Percentiles rank a stretch among this genome's conserved stretches.
phyloP scores from a whole-genome alignment of 768 basidiomycete species.

The Mycena polygramma region DNA sequence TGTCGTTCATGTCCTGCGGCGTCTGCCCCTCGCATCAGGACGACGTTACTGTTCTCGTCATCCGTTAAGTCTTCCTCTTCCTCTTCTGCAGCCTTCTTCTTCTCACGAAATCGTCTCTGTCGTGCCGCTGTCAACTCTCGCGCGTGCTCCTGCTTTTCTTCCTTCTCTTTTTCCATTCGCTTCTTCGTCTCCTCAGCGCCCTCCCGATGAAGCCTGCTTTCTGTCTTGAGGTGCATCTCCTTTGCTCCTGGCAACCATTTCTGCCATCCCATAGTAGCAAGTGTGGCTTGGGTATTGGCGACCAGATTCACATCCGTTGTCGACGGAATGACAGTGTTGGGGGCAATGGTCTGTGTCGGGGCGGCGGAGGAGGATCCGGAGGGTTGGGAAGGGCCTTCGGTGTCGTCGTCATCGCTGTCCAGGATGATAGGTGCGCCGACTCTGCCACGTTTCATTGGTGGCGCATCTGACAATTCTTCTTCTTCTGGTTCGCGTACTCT shows the following conservation, averaged over 20 bases:
- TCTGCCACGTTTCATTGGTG: background rate
- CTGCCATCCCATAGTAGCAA: slow-evolving; percentile 3
- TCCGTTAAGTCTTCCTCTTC: background rate
- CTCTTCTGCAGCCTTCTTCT: background rate
- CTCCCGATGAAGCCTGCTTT: background rate
- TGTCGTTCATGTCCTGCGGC: background rate
- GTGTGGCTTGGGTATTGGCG: background rate
- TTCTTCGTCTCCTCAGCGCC: background rate
- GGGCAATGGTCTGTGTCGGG: background rate
- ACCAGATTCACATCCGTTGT: background rate
- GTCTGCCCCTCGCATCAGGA: background rate
- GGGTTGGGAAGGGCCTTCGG: background rate
- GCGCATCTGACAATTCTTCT: background rate
- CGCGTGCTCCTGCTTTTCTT: background rate
- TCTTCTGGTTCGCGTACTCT: background rate
- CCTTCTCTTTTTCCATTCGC: background rate
- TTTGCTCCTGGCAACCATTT: background rate
- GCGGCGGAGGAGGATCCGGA: background rate
- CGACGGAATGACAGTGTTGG: background rate
- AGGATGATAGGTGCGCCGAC: background rate
- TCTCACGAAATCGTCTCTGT: background rate
- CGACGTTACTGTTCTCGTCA: background rate
- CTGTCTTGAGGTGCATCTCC: background rate
- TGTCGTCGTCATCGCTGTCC: background rate
- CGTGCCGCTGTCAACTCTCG: background rate